Evolutionary conservation across 192 early-diverging fungal species (phyloP).

Genomic region (Diversispora eburnea): DNA sequence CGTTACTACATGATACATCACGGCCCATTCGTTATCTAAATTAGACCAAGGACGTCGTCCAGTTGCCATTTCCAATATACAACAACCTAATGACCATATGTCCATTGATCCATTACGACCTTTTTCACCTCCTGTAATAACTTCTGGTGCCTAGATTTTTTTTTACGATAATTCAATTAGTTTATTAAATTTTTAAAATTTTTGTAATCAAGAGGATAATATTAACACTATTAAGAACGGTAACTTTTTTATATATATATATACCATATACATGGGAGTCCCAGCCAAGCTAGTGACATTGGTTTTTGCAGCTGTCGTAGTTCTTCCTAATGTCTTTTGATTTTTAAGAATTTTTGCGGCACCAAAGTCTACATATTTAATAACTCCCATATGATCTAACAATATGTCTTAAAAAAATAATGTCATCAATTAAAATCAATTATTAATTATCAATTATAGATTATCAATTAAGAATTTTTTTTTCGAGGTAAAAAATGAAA

Average conservation of each 20-base stretch:
- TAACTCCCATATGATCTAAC: conserved; percentile 67
- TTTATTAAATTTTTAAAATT: neutral
- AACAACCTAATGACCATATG: conserved; percentile 91
- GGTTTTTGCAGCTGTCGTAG: conserved; percentile 40
- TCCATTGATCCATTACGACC: conserved; percentile 82
- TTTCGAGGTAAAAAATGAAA: conserved; percentile 15
- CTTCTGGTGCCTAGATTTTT: conserved; percentile 58
- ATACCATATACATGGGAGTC: conserved; percentile 64
- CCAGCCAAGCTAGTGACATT: conserved; percentile 62
- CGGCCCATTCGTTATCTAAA: conserved; percentile 90
- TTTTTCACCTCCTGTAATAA: conserved; percentile 74
- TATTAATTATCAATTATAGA: neutral
- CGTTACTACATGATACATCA: conserved; percentile 87
- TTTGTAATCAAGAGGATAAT: neutral
- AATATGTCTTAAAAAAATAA: conserved; percentile 60
- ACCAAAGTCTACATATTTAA: conserved; percentile 90
- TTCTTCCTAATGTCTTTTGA: conserved; percentile 55
- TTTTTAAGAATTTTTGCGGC: conserved; percentile 83
- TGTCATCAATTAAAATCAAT: neutral
- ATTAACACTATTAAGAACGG: neutral
- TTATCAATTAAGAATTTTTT: neutral
- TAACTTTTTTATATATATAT: conserved; percentile 1
- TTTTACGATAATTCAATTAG: neutral
- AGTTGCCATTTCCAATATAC: conserved; percentile 86
- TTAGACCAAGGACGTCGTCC: conserved; percentile 85